Evolutionary conservation across 805 yeast genomes (phyloP), one percentile per base, ranked within the genome.

Genomic region (Dipodascus geniculatus): DNA sequence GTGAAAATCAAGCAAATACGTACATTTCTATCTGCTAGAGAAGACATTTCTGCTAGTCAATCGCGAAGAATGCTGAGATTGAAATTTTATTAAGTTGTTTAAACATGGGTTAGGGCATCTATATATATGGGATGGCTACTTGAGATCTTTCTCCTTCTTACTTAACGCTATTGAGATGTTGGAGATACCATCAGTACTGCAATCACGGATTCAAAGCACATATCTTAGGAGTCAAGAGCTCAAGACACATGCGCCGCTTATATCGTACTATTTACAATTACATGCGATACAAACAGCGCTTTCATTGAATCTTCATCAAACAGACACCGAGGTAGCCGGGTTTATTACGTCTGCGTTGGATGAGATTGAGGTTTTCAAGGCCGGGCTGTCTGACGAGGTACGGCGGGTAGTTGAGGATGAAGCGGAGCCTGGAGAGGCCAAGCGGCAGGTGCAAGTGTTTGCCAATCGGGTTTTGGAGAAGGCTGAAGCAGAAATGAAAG

Each of bases 221-320:
- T 38, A 38, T 38, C 44, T 38, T 38, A 74, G 90, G 4, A 73
- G 87, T 20, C 66, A 65, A 8, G 96, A 88, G 59, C 61, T 87
- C 44, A 72, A 68, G 19, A 55, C 60, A 0, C 75, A 73, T 8
- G 83, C 86, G 57, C 89, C 95, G 0, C 69, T 83, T 9, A 76
- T 87, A 24, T 73, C 91, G 3, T 87, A 87, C 67, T 85, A 78
- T 66, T 85, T 93, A 67, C 75, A 73, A 57, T 64, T 84, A 51
- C 83, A 84, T 63, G 86, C 89, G 0, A 82, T 86, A 2, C 91
- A 90, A 65, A 73, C 79, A 60, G 81, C 91, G 2, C 69, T 91
- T 20, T 73, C 74, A 38, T 67, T 76, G 48, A 77, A 80, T 53
- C 69, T 82, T 20, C 96, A 89, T 62, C 69, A 77, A 22, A 60